Evolutionary conservation across 257 asterid species (phyloP).

Genomic region (Haberlea rhodopensis): DNA sequence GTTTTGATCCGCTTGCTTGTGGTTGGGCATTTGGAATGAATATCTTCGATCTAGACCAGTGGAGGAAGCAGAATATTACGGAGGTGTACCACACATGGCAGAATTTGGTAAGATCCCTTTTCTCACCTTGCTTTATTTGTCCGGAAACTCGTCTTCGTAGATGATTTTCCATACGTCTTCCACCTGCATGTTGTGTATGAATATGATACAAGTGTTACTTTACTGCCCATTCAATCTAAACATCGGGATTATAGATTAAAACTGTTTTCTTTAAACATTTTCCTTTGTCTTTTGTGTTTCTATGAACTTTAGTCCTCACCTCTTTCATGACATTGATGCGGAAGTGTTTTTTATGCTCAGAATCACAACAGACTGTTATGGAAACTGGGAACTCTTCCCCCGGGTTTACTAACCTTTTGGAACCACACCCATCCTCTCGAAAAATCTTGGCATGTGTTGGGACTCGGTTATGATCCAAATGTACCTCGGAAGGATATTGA

Average conservation of each 20-base stretch:
- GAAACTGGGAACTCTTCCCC: conserved; percentile 94
- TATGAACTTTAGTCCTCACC: neutral
- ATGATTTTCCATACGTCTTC: neutral
- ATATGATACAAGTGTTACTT: no score
- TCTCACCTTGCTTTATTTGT: neutral
- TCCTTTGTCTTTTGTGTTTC: neutral
- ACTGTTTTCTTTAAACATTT: neutral
- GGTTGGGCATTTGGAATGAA: conserved; percentile 99
- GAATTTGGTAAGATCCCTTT: conserved; percentile 56
- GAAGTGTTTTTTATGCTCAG: conserved; percentile 35
- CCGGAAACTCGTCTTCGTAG: neutral
- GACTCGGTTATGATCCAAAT: conserved; percentile 84
- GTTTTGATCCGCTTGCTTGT: conserved; percentile 76
- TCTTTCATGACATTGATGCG: neutral
- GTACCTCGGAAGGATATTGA: conserved; percentile 67
- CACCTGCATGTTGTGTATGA: no score
- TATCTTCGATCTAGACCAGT: conserved; percentile 61
- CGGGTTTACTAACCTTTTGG: conserved; percentile 93
- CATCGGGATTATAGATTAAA: neutral
- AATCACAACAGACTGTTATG: conserved; percentile 79
- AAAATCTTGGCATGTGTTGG: conserved; percentile 87
- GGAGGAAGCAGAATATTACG: conserved; percentile 84
- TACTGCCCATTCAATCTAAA: neutral
- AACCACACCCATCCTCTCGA: conserved; percentile 64
- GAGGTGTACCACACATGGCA: conserved; percentile 90